Conservation (phyloP, 768 basidiomycete species). For the Lyophyllum semitale region DNA sequence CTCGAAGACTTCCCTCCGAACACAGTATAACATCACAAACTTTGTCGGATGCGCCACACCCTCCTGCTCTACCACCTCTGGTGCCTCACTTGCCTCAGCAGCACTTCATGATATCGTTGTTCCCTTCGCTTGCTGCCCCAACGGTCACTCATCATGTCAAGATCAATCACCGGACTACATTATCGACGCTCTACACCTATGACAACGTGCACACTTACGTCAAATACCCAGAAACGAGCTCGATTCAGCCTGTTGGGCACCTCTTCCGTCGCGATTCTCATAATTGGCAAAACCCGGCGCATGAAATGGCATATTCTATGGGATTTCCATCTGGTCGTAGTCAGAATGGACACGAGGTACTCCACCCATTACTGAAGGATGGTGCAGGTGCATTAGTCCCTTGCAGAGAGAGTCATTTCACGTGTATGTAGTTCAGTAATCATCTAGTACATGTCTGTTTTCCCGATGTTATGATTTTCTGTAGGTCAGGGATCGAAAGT, state of each 20-base stretch:
- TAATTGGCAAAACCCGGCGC: slow-evolving; percentile 10
- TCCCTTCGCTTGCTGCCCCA: neutral
- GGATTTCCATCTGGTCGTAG: slow-evolving; percentile 11
- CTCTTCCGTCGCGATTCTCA: slow-evolving; percentile 13
- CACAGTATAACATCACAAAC: neutral
- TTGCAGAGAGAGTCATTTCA: slow-evolving; percentile 14
- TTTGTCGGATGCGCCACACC: neutral
- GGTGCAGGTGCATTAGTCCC: slow-evolving; percentile 7
- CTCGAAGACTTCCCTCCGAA: neutral
- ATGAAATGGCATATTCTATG: slow-evolving; percentile 16
- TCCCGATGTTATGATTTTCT: neutral
- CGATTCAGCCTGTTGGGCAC: slow-evolving; percentile 6
- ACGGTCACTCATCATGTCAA: neutral
- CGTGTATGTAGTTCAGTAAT: slow-evolving; percentile 14
- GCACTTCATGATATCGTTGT: neutral
- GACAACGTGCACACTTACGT: slow-evolving; percentile 5
- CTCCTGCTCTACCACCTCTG: neutral
- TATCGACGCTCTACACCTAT: slow-evolving; percentile 11
- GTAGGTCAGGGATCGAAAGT: slow-evolving; percentile 20
- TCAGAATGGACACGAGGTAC: slow-evolving; percentile 4
- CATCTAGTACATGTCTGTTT: neutral
- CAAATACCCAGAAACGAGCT: slow-evolving; percentile 17
- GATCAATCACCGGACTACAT: slow-evolving; percentile 12
- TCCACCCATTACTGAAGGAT: slow-evolving; percentile 4
- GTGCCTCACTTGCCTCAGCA: neutral